A percentile compares a stretch with the other conserved stretches of the same genome.
phyloP scores from a whole-genome alignment of 176 grass and related monocot species.

The Hyparrhenia diplandra region DNA sequence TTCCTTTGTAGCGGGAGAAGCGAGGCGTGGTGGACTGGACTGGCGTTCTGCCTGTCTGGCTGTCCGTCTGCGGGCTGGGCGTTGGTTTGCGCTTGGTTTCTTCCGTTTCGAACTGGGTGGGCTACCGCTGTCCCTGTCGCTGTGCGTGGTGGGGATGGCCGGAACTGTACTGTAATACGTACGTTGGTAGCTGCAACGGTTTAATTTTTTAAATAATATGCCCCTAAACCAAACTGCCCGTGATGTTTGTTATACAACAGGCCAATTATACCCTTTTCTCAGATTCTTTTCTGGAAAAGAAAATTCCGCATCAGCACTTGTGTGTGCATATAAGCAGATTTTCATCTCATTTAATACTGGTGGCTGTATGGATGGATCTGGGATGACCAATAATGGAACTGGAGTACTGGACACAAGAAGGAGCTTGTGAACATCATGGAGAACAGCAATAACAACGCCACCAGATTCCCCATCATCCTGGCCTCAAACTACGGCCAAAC shows the following conservation, averaged over 20 bases:
- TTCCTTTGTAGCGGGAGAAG: background rate
- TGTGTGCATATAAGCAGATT: background rate
- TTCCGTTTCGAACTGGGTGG: constrained; percentile 22
- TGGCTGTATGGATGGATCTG: constrained; percentile 3
- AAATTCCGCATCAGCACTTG: background rate
- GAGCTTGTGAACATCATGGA: background rate
- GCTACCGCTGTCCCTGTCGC: too few species aligned
- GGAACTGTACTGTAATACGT: background rate
- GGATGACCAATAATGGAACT: background rate
- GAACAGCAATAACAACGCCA: background rate
- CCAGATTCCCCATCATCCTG: background rate
- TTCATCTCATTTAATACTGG: background rate
- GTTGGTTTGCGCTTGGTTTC: constrained; percentile 1
- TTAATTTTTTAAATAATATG: too few species aligned
- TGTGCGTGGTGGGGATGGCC: background rate
- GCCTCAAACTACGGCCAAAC: background rate
- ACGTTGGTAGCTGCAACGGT: constrained; percentile 32
- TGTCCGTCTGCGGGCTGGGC: background rate
- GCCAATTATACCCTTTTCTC: background rate
- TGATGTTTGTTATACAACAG: background rate
- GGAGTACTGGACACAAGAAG: background rate
- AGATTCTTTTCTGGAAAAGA: background rate
- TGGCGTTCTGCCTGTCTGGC: background rate
- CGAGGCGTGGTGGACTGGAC: background rate
- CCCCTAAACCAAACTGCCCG: background rate